phyloP scores from a whole-genome alignment of 129 eudicot species.

The Flaveria bidentis region DNA sequence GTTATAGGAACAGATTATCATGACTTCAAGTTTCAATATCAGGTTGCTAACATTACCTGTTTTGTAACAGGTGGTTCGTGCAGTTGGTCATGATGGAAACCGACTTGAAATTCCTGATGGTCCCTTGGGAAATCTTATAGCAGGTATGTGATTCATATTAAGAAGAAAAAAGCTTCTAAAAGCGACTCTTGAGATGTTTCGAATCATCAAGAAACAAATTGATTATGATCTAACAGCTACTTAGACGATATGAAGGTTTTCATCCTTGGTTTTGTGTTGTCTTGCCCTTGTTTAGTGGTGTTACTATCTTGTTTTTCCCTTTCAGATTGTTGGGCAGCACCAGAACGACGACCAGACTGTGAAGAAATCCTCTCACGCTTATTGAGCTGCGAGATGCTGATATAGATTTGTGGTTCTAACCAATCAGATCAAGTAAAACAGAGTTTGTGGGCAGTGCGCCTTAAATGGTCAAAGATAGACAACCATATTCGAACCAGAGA shows the following conservation, averaged over 20 bases:
- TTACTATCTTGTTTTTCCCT: background rate
- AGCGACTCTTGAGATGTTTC: background rate
- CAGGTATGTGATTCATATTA: conserved; percentile 44
- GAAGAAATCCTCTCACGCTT: conserved; percentile 71
- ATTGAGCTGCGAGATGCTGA: conserved; percentile 59
- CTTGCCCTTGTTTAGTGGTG: background rate
- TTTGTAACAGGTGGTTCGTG: conserved; percentile 66
- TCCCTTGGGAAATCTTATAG: conserved; percentile 67
- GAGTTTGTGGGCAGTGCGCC: background rate
- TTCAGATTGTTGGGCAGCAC: conserved; percentile 90
- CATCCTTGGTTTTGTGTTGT: background rate
- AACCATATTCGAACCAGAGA: background rate
- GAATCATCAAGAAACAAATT: background rate
- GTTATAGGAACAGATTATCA: background rate
- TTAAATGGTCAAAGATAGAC: background rate
- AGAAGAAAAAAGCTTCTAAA: background rate
- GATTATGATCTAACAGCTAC: background rate
- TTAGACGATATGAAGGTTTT: background rate
- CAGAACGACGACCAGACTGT: conserved; percentile 74
- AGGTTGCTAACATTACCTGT: background rate
- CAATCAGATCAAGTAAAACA: background rate
- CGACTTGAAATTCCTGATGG: conserved; percentile 81
- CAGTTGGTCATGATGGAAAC: conserved; percentile 69
- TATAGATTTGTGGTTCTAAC: conserved; percentile 25
- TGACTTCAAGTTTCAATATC: background rate